Base-by-base conservation (phyloP, 306 rosid genomes). In the Elaeagnus macrophylla region DNA sequence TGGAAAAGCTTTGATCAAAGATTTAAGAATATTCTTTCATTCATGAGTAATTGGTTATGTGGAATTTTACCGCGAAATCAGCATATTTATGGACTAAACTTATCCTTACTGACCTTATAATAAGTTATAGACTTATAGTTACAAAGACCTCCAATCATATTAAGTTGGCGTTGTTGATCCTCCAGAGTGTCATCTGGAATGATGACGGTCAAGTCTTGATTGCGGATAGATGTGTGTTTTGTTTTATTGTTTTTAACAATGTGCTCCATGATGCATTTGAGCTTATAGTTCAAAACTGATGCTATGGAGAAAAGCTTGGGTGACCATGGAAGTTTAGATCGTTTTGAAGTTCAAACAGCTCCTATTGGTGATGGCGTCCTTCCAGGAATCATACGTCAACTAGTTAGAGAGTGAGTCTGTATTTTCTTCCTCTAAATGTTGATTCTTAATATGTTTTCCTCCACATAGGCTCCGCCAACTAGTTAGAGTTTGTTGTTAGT, bases 271-370 rank as follows among this genome's bases (percentile, higher is more conserved):
- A 25, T 25, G 32, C 32, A 12, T 45, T 45, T 13, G 35, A 8
- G 32, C 10, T 76, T 60, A 64, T 77, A 86, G 96, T 79, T 61
- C 20, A 12, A 11, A 56, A 62, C 45, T 63, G 79, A 74, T 41
- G 75, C 64, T 38, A 50, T 53, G 49, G 79, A 43, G 37, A 35
- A 65, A 42, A 51, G 61, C 20, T 9, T 20, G 36, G 25, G 18
- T 48, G 75, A 65, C 38, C 46, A n/a, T 35, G 54, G 62, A 68
- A 68, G 69, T 64, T 57, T 37, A 43, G 3, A 70, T 57, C 58
- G 84, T 56, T 84, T 82, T 45, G 97, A 91, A 84, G 83, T 91
- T 57, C 96, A 71, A 64, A 91, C 96, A 62, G 89, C 96, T 66
- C 85, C 97, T 53, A 47, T 80, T 53, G 50, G 61, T 14, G 94